Conservation (phyloP, 2,329 filamentous ascomycete species). For the Penicillium sp. region DNA sequence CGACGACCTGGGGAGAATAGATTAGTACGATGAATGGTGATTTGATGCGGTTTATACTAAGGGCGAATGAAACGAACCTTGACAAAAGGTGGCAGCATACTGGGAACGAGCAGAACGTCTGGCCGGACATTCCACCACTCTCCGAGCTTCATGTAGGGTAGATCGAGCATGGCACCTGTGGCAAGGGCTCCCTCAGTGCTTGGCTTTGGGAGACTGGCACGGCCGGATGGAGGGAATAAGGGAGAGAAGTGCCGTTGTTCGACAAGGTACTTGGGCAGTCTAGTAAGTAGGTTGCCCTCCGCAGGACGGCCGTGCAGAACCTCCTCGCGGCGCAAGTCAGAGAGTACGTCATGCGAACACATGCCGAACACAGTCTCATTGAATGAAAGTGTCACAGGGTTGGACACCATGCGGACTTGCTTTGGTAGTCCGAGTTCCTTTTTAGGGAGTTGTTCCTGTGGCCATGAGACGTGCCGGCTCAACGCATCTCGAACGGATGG, state of each 20-base stretch:
- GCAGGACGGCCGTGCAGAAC: constrained; percentile 60
- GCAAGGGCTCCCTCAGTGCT: constrained; percentile 63
- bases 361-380: constrained; percentile 86
- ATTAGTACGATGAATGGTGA: background rate
- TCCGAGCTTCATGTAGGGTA: constrained; percentile 82
- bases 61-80: constrained; percentile 68
- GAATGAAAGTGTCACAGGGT: constrained; percentile 85
- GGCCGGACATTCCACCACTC: constrained; percentile 88
- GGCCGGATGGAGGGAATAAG: constrained; percentile 77
- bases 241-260: constrained; percentile 93
- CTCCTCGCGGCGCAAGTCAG: constrained; percentile 79
- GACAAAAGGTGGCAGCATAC: constrained; percentile 80
- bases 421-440: constrained; percentile 81
- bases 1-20: constrained; percentile 69
- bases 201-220: constrained; percentile 68
- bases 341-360: constrained; percentile 81
- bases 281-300: constrained; percentile 66
- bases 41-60: background rate
- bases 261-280: constrained; percentile 77
- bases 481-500: constrained; percentile 84
- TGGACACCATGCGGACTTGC: constrained; percentile 76
- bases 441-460: constrained; percentile 71
- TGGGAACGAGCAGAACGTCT: constrained; percentile 83
- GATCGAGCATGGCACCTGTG: constrained; percentile 78
- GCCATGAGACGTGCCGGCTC: constrained; percentile 84